These are phyloP conservation scores for Mimosa bimucronata DNA, from an alignment of 306 rosid species.

Conservation along the genomic window DNA sequence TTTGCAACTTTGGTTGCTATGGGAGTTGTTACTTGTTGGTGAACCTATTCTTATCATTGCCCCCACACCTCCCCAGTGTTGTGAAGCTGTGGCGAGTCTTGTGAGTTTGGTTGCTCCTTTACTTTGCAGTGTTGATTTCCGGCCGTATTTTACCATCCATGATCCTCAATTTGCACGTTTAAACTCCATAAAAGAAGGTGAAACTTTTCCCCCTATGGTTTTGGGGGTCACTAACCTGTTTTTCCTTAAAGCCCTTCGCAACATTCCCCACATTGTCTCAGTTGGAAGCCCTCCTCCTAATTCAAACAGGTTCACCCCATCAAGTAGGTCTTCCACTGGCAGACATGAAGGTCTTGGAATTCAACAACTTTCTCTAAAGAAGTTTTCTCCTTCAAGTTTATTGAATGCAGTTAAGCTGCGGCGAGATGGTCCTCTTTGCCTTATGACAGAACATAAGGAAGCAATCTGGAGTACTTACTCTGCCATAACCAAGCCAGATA, in stretches of 20 bases:
- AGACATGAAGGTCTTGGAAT: conserved; percentile 71
- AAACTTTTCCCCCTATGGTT: conserved; percentile 73
- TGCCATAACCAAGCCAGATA: conserved; percentile 86
- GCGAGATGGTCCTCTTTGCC: conserved; percentile 94
- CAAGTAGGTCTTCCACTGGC: conserved; percentile 62
- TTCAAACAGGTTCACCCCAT: conserved; percentile 53
- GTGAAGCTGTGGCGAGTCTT: conserved; percentile 94
- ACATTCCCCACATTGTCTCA: conserved; percentile 75
- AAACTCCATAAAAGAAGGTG: conserved; percentile 75
- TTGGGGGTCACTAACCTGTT: conserved; percentile 95
- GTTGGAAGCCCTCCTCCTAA: conserved; percentile 83
- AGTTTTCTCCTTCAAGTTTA: conserved; percentile 77
- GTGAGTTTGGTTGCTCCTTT: conserved; percentile 94
- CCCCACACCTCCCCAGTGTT: conserved; percentile 95
- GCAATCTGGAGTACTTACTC: conserved; percentile 91
- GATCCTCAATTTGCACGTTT: conserved; percentile 76
- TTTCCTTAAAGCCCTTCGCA: conserved; percentile 85
- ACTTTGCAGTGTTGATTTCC: conserved; percentile 83
- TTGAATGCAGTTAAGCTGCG: conserved; percentile 82
- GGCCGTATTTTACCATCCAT: conserved; percentile 96
- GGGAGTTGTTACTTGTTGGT: conserved; percentile 93
- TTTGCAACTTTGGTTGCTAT: conserved; percentile 91
- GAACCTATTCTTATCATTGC: conserved; percentile 89
- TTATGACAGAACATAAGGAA: conserved; percentile 96
- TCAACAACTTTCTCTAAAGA: conserved; percentile 78